Evolutionary conservation across 164 flowering plant genomes (phyloP), one percentile per base, ranked within the genome.

Genomic region (Tetrastigma voinierianum): DNA sequence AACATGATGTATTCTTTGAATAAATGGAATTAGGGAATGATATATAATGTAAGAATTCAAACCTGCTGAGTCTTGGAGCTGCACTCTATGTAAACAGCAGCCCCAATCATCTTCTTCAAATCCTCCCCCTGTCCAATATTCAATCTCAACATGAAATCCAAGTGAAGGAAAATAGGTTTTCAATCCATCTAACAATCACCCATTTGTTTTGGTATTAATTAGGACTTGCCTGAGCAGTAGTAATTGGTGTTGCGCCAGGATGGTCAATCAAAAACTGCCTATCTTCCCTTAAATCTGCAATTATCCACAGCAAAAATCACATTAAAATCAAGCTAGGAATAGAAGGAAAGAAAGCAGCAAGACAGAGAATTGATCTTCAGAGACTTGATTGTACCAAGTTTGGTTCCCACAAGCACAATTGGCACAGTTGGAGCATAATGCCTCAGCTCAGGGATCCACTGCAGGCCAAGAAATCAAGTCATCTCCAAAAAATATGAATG

Each of bases 41-140:
- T 25, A 25, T 25, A 25, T 25, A 25, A 25, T 25, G 40, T 11
- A 43, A 32, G 1, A 2, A 57, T 2, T 12, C 60, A 57, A 32
- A 90, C 97, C 93, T 90, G 90, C 57, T 90, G 96, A 49, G 96
- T 91, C 70, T 89, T 87, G 69, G 95, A 82, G 71, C 95, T 91
- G 77, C 97, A 91, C 70, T 91, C 95, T 0, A 87, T 72, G 64
- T 91, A 91, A 58, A 67, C 72, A 46, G 83, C 84, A 52, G 94
- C 95, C 56, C 89, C 90, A 18, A 87, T 86, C 58, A 67, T 62
- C 76, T 84, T 89, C 81, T 65, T 87, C 70, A 91, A 73, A 51
- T 91, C 97, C 66, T 91, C 97, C 2, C 97, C 97, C 97, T 89
- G 75, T 16, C 23, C 40, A 69, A 56, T 45, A n/a, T 48, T 46